Conservation (phyloP, 78 protist genomes). For the Tieghemostelium lacteum region DNA sequence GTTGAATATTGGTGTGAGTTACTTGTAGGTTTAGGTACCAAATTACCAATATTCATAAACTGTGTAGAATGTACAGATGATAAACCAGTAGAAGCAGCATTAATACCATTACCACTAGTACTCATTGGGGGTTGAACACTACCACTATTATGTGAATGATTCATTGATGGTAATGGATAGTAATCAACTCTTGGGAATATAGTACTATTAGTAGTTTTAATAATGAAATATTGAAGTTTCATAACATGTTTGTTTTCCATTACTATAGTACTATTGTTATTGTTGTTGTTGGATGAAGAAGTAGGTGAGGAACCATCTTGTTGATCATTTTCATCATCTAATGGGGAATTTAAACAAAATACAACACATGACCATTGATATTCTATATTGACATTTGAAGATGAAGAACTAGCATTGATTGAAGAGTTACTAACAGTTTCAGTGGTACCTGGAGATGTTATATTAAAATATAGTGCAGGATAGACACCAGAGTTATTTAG, state of each 20-base stretch:
- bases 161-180: background rate
- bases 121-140: background rate
- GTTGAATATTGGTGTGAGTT: background rate
- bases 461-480: slow-evolving; percentile 39
- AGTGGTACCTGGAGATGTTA: slow-evolving; percentile 1
- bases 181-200: slow-evolving; percentile 67
- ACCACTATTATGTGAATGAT: slow-evolving; percentile 8
- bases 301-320: background rate
- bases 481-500: slow-evolving; percentile 25
- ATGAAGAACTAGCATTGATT: too few species aligned
- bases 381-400: background rate
- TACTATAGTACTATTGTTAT: background rate
- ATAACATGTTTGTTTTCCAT: slow-evolving; percentile 2
- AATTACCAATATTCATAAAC: background rate
- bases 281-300: background rate
- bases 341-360: slow-evolving; percentile 50
- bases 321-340: slow-evolving; percentile 7
- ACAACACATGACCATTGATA: slow-evolving; percentile 54
- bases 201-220: slow-evolving; percentile 37
- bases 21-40: background rate
- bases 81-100: too few species aligned
- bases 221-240: slow-evolving; percentile 52
- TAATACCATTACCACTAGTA: too few species aligned
- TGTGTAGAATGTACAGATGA: too few species aligned
- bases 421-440: too few species aligned